Base-by-base conservation (phyloP, 2,329 filamentous ascomycete genomes). In the Cryphonectria parasitica region DNA sequence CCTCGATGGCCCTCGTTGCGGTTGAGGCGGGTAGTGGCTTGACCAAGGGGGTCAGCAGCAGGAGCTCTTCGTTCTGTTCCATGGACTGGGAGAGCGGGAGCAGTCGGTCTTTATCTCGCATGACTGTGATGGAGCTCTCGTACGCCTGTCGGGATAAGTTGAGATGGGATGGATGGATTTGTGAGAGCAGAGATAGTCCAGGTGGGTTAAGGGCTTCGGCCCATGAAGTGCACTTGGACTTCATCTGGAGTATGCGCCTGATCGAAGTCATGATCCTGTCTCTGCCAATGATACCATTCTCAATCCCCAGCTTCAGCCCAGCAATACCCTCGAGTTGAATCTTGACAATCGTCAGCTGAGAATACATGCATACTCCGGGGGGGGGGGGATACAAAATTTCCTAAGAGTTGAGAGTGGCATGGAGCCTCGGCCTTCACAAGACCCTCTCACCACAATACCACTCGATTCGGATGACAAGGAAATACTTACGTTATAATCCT, bases 11-110 rank as follows among this genome's bases (percentile, higher is more conserved):
- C 78, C 91, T 91, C 22, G 93, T 94, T 64, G 94, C 90, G 22
- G 93, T 92, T 6, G 95, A 97, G 4, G 95, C 94, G 15, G 94
- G 94, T n/a, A 97, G 83, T 17, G 95, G 95, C 77, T 97, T 98
- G 69, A 98, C 92, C 43, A 98, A 83, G 0, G 95, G 95, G 0
- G 95, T 97, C 34, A 98, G 83, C 1, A 98, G 85, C 7, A 98
- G 85, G n/a, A 98, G 81, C 78, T 98, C 95, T 77, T 98, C 95
- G 69, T 93, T 92, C 28, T 91, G 88, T 64, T 95, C 91, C 78
- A 98, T 87, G 5, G 93, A 91, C 73, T 91, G 91, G 3, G 93
- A 92, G 6, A 98, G 84, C 1, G 96, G 96, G 3, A 99, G 83
- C 1, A 97, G 83, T 71, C 92, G 90, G 72, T 95, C 92, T 79